These are phyloP conservation scores for Capsicum rhomboideum DNA, from an alignment of 257 asterid species.

Conservation along the genomic window DNA sequence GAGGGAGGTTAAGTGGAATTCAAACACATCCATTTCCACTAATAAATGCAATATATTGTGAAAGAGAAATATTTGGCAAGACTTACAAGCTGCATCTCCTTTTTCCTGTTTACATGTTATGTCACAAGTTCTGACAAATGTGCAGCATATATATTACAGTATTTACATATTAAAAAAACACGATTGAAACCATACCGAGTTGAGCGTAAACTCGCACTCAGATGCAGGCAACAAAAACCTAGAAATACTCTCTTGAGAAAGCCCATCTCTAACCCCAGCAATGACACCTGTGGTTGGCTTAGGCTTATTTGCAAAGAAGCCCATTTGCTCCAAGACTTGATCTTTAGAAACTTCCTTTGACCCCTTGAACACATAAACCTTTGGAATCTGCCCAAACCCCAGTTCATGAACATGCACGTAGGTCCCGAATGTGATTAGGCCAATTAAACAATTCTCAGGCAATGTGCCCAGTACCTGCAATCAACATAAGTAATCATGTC, in stretches of 20 bases:
- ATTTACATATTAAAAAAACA: background rate
- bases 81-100: background rate
- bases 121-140: background rate
- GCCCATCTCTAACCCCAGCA: slow-evolving; percentile 93
- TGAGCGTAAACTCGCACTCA: slow-evolving; percentile 89
- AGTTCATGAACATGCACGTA: slow-evolving; percentile 90
- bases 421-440: slow-evolving; percentile 86
- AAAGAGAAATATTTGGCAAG: background rate
- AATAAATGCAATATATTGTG: background rate
- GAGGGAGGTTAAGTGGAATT: background rate
- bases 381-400: slow-evolving; percentile 87
- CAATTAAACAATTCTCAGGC: slow-evolving; percentile 92
- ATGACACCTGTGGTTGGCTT: slow-evolving; percentile 80
- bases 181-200: slow-evolving; percentile 45
- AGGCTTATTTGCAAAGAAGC: slow-evolving; percentile 74
- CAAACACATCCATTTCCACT: background rate
- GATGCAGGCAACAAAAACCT: slow-evolving; percentile 96
- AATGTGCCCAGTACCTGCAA: slow-evolving; percentile 79
- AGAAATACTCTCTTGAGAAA: slow-evolving; percentile 86
- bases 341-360: slow-evolving; percentile 86
- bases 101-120: background rate
- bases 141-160: background rate
- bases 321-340: slow-evolving; percentile 91
- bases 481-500: slow-evolving; percentile 5
- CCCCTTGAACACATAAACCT: slow-evolving; percentile 95